phyloP scores from a whole-genome alignment of 805 yeast species.

The Zygoascus flipseniorum region DNA sequence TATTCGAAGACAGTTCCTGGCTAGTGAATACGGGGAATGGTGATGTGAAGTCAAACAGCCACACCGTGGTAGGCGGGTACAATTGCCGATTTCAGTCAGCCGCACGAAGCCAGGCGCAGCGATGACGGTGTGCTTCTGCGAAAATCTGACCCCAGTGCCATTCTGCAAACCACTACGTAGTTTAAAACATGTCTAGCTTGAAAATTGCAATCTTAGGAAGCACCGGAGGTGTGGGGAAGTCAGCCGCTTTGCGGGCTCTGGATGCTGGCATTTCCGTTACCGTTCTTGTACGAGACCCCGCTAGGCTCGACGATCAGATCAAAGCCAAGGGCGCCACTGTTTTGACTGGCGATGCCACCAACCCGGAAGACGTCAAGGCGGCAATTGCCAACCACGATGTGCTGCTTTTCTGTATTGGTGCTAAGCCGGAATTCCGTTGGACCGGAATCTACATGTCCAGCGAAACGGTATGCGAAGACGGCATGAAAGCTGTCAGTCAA shows the following conservation, averaged over 20 bases:
- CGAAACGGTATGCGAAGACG: slow-evolving; percentile 3
- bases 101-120: no score
- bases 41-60: no score
- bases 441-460: slow-evolving; percentile 1
- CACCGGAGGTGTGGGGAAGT: slow-evolving; percentile 1
- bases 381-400: slow-evolving; percentile 1
- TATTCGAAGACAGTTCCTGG: no score
- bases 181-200: no score
- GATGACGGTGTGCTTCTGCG: no score
- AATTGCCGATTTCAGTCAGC: no score
- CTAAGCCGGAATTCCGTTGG: slow-evolving; percentile 2
- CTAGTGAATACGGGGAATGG: no score
- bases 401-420: slow-evolving; percentile 4
- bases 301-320: neutral
- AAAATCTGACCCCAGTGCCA: no score
- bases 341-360: slow-evolving; percentile 3
- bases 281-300: slow-evolving; percentile 3
- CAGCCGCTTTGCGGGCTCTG: slow-evolving; percentile 3
- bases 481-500: slow-evolving; percentile 1
- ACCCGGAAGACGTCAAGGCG: slow-evolving; percentile 1
- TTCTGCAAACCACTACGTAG: no score
- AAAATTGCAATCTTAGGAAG: slow-evolving; percentile 4
- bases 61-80: no score
- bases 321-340: neutral
- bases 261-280: neutral